A percentile compares a stretch with the other conserved stretches of the same genome.
Conservation (phyloP, 768 basidiomycete species). For the Clavulina sp. region DNA sequence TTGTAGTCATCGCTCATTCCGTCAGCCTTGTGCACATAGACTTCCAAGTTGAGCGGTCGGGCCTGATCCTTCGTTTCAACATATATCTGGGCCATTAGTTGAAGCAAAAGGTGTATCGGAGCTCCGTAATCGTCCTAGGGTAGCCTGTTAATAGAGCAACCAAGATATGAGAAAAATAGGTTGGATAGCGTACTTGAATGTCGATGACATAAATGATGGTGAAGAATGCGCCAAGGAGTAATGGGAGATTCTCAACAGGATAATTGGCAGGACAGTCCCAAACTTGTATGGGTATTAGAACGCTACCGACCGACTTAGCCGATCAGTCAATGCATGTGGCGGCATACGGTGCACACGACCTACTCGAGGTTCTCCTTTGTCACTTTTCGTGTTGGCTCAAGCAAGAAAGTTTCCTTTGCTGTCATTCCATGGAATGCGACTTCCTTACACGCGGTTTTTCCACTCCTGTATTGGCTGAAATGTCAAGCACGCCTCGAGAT, state of each 20-base stretch:
- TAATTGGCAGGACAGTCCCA: conserved; percentile 90
- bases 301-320: conserved; percentile 28
- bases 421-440: conserved; percentile 78
- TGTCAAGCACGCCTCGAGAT: not conserved
- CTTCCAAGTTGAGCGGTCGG: conserved; percentile 62
- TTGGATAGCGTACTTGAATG: conserved; percentile 48
- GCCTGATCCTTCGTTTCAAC: too few species aligned
- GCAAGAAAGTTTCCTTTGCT: conserved; percentile 73
- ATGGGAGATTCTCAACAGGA: conserved; percentile 59
- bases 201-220: conserved; percentile 89
- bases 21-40: conserved; percentile 94
- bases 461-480: conserved; percentile 36
- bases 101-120: conserved; percentile 63
- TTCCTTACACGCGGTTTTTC: conserved; percentile 82
- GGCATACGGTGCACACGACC: conserved; percentile 2
- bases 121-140: conserved; percentile 66
- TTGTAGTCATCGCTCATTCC: conserved; percentile 70
- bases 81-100: conserved; percentile 63
- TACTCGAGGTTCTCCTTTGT: conserved; percentile 67
- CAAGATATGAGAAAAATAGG: not conserved
- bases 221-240: conserved; percentile 60
- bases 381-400: conserved; percentile 71
- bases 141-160: conserved; percentile 1
- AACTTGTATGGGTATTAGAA: conserved; percentile 81
- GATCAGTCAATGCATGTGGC: conserved; percentile 6